Evolutionary conservation across 2,329 filamentous ascomycete species (phyloP).

Genomic region (Akanthomyces lecanii): DNA sequence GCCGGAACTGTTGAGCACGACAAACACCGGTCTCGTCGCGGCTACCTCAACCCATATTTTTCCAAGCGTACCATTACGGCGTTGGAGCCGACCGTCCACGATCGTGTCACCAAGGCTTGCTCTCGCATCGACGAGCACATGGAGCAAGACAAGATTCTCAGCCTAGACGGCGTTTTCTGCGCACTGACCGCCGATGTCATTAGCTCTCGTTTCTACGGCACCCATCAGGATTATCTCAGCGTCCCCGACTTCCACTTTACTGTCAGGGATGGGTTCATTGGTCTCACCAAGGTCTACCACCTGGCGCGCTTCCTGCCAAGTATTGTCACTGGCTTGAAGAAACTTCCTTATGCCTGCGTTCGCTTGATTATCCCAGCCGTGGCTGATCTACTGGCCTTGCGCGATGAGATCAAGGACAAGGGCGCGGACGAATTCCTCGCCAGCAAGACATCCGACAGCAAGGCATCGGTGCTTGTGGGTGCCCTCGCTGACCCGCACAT

Average conservation of each 20-base stretch:
- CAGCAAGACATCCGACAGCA: background rate
- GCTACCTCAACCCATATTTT: conserved; percentile 18
- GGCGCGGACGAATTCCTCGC: background rate
- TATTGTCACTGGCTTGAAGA: background rate
- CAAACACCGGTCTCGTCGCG: conserved; percentile 1
- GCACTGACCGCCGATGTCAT: conserved; percentile 14
- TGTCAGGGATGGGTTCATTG: background rate
- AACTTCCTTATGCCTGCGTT: background rate
- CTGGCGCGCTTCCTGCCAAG: background rate
- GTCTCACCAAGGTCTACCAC: background rate
- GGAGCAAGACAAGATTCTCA: background rate
- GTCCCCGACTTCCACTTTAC: background rate
- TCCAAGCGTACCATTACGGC: conserved; percentile 9
- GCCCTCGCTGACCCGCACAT: conserved; percentile 9
- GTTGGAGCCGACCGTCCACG: background rate
- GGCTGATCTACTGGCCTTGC: background rate
- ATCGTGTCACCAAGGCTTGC: background rate
- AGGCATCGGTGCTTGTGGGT: background rate
- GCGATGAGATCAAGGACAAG: background rate
- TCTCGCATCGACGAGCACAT: background rate
- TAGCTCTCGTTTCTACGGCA: background rate
- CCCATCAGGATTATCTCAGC: background rate
- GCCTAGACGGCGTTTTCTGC: conserved; percentile 5
- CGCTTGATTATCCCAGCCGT: background rate
- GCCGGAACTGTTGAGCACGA: conserved; percentile 12